phyloP scores from a whole-genome alignment of 305 asterid species.

The Fraxinus nigra region DNA sequence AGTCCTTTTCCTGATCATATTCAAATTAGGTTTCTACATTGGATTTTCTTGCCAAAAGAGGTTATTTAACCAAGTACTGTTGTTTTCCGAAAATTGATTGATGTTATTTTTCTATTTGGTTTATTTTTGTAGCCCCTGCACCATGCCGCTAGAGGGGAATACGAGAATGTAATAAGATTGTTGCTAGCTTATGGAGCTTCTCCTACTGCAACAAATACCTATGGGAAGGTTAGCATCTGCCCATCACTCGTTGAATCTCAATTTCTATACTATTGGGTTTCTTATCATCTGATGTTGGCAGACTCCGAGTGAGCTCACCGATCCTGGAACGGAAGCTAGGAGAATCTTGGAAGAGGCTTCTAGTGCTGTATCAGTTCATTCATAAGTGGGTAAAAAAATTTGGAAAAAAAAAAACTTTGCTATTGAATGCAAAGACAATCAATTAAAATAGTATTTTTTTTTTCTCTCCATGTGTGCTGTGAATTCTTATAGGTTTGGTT shows the following conservation, averaged over 20 bases:
- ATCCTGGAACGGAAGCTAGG: slow-evolving; percentile 65
- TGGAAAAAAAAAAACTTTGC: not conserved
- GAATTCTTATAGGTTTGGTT: not conserved
- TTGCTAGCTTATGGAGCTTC: slow-evolving; percentile 65
- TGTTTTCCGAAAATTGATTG: not conserved
- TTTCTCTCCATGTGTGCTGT: not conserved
- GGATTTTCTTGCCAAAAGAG: not conserved
- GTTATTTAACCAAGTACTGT: not conserved
- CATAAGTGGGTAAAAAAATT: not conserved
- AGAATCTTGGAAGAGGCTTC: slow-evolving; percentile 57
- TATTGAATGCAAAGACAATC: not conserved
- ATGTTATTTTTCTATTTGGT: slow-evolving; percentile 4
- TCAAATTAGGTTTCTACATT: not conserved
- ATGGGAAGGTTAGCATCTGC: slow-evolving; percentile 50
- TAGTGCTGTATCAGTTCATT: slow-evolving; percentile 19
- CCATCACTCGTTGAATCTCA: not conserved
- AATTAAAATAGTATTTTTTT: not conserved
- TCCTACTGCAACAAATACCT: slow-evolving; percentile 46
- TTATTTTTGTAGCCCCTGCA: slow-evolving; percentile 68
- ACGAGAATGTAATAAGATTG: slow-evolving; percentile 44
- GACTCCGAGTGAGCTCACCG: slow-evolving; percentile 75
- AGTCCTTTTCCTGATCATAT: slow-evolving; percentile 25
- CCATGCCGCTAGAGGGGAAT: slow-evolving; percentile 94
- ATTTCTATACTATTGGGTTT: not conserved
- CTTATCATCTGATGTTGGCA: slow-evolving; percentile 24